Base-by-base conservation (phyloP, 352 stramenopile species). In the Phytopythium boreale region DNA sequence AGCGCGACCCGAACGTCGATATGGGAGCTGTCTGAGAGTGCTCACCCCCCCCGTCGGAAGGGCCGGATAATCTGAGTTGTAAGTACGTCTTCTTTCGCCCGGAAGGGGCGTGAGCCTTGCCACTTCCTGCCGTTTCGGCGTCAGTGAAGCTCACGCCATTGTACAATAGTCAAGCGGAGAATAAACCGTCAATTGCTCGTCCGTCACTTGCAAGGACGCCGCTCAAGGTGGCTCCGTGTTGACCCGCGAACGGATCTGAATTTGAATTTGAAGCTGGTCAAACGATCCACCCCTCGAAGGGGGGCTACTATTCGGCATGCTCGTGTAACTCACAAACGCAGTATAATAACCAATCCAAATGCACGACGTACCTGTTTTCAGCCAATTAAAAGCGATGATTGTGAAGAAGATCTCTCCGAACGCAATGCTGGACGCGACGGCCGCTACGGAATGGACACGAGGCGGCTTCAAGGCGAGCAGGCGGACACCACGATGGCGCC, bases 1-100 rank as follows among this genome's bases (percentile, higher is more conserved):
- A 36, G 24, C 12, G 22, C 22, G 34, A 20, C 22, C 29, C 34
- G 20, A 22, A 4, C 34, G 34, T 19, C 24, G 56, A 36, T 41
- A 17, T 41, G 56, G 41, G 19, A 31, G 26, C 27, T 17, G 36
- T 24, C 17, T 50, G 19, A 56, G 49, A 5, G 26, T 22, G 14
- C 19, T 14, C 15, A 17, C 52, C 20, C 34, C 53, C 53, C 46
- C 55, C 55, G n/a, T 50, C 1, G 55, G 36, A 60, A 46, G 55
- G 55, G 53, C 53, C 3, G 36, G 31, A 6, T 1, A 24, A 17
- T 20, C 31, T 31, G 52, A 27, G 36, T 31, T 59, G 52, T n/a
- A 41, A 50, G 43, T 50, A 20, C 41, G 17, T 47, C 7, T 7
- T 34, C 29, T 3, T n/a, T n/a, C n/a, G n/a, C n/a, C n/a, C n/a